phyloP scores from a whole-genome alignment of 148 eudicot species.

The Amaranthus cruentus region DNA sequence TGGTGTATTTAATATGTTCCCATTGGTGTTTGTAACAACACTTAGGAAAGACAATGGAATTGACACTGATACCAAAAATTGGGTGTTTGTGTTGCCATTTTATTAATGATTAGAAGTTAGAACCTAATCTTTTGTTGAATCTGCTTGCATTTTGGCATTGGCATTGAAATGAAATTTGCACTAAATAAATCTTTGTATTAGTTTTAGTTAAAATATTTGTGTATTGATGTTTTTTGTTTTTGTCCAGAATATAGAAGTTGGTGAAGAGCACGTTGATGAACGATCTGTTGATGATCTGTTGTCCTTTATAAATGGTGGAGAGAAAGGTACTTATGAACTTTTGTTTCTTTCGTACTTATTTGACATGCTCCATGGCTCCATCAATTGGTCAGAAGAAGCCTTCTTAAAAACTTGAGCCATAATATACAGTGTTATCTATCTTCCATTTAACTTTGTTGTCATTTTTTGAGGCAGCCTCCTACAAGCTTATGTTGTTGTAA shows the following conservation, averaged over 20 bases:
- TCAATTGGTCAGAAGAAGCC: too few species aligned
- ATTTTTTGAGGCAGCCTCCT: too few species aligned
- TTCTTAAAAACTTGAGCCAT: not conserved
- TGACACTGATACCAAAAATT: too few species aligned
- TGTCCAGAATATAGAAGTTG: slow-evolving; percentile 58
- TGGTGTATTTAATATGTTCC: too few species aligned
- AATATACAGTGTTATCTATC: not conserved
- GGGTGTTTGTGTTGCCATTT: too few species aligned
- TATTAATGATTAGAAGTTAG: too few species aligned
- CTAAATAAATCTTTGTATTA: too few species aligned
- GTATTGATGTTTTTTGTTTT: slow-evolving; percentile 12
- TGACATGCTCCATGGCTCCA: not conserved
- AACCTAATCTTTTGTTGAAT: not conserved
- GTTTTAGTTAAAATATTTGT: too few species aligned
- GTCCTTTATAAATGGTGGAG: slow-evolving; percentile 80
- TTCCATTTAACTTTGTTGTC: not conserved
- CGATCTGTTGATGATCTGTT: slow-evolving; percentile 86
- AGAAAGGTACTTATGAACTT: slow-evolving; percentile 45
- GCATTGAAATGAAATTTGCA: too few species aligned
- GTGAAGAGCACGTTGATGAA: slow-evolving; percentile 62
- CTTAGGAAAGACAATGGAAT: too few species aligned
- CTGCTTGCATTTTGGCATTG: slow-evolving; percentile 13
- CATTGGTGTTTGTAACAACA: too few species aligned
- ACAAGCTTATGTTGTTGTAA: not conserved
- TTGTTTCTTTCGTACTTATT: slow-evolving; percentile 1